Evolutionary conservation across 495 filamentous ascomycete genomes (phyloP).

Genomic region (Hypoxylon trugodes): DNA sequence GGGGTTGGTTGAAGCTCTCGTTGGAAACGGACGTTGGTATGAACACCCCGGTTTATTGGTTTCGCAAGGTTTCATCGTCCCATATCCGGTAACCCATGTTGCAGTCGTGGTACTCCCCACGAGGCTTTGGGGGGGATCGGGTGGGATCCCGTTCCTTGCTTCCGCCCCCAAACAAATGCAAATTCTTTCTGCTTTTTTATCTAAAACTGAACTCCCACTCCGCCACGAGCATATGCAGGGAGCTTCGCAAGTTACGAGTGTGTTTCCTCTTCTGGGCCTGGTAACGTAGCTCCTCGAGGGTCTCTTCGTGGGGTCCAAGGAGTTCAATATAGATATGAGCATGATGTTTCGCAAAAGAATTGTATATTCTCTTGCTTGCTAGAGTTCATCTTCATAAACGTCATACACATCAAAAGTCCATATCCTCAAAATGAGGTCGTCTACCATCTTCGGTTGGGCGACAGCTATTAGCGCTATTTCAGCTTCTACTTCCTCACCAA

Average conservation of each 20-base stretch:
- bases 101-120: slow-evolving; percentile 12
- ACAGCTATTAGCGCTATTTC: slow-evolving; percentile 11
- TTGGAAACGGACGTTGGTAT: slow-evolving; percentile 28
- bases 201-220: slow-evolving; percentile 5
- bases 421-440: slow-evolving; percentile 30
- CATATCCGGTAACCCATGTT: slow-evolving; percentile 26
- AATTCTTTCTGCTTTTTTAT: slow-evolving; percentile 8
- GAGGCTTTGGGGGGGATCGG: too few species aligned
- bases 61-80: slow-evolving; percentile 26
- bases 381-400: not conserved
- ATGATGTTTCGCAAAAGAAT: not conserved
- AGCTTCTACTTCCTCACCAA: slow-evolving; percentile 10
- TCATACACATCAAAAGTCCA: too few species aligned
- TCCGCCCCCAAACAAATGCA: slow-evolving; percentile 18
- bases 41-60: slow-evolving; percentile 12
- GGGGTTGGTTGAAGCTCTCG: slow-evolving; percentile 1
- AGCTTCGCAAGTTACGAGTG: slow-evolving; percentile 10
- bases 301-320: not conserved
- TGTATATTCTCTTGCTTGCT: not conserved
- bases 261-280: slow-evolving; percentile 12
- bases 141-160: slow-evolving; percentile 27
- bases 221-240: slow-evolving; percentile 31
- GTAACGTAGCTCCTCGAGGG: not conserved
- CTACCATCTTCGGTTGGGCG: slow-evolving; percentile 15
- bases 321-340: slow-evolving; percentile 16